Evolutionary conservation across 805 yeast genomes (phyloP).

Genomic region (Metschnikowia shivogae): DNA sequence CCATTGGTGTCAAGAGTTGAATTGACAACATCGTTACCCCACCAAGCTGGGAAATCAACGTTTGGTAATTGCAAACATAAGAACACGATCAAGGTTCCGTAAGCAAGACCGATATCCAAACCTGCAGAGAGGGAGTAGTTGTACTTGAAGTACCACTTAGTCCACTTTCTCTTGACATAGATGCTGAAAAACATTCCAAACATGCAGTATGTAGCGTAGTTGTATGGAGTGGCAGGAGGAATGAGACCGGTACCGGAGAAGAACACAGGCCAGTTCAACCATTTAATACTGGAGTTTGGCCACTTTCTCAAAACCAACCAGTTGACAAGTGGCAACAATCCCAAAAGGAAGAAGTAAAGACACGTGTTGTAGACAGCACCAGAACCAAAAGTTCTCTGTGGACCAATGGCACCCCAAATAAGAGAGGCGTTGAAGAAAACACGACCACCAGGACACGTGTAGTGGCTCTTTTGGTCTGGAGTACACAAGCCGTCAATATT

Average conservation of each 20-base stretch:
- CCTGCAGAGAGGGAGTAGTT: conserved; percentile 45
- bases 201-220: conserved; percentile 52
- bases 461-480: conserved; percentile 24
- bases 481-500: conserved; percentile 33
- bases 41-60: conserved; percentile 46
- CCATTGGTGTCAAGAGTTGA: conserved; percentile 37
- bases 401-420: conserved; percentile 44
- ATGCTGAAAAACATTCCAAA: conserved; percentile 34
- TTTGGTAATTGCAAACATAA: conserved; percentile 26
- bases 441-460: conserved; percentile 41
- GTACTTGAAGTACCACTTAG: conserved; percentile 44
- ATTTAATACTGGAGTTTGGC: conserved; percentile 33
- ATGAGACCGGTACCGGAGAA: conserved; percentile 51
- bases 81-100: conserved; percentile 37
- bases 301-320: conserved; percentile 40
- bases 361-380: conserved; percentile 16
- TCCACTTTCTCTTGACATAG: conserved; percentile 37
- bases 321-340: conserved; percentile 33
- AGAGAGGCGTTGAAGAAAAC: conserved; percentile 42
- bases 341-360: conserved; percentile 38
- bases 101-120: conserved; percentile 42
- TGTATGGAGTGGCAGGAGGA: conserved; percentile 74
- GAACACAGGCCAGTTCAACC: conserved; percentile 39
- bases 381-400: conserved; percentile 17
- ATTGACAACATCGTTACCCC: conserved; percentile 56